Evolutionary conservation across 306 rosid genomes (phyloP), one percentile per base, ranked within the genome.

Genomic region (Cercis canadensis): DNA sequence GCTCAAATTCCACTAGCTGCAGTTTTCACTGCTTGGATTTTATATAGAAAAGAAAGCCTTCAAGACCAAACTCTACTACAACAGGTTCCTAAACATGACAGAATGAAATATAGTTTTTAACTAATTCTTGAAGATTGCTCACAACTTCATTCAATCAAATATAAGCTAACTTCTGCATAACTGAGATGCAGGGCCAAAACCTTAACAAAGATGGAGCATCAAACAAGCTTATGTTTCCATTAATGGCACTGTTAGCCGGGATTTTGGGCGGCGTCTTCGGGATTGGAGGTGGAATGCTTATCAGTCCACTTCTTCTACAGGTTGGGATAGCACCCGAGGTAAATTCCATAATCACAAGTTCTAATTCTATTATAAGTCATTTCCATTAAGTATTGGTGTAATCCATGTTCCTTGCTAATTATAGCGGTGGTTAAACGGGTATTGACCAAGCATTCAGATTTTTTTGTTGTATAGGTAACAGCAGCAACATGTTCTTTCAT

Each of bases 401-500:
- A n/a, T n/a, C n/a, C 29, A 24, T 1, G 3, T 24, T 24, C 29
- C 29, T 13, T 11, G 52, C 52, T 51, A 4, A 57, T 36, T 46
- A 66, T 14, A 47, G 60, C 24, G 34, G 21, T 18, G 41, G 10
- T 47, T 21, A 66, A 67, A 43, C 16, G 43, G 0, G 41, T 43
- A 53, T 17, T 13, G 13, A 55, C 62, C 18, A 37, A 47, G 7
- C 39, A 3, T 31, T 36, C 8, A 8, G 4, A 17, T 4, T 13
- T 31, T 40, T 33, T 55, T 57, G 51, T 32, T 57, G 67, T 53
- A 40, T 73, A 88, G 97, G 76, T 85, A 64, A 87, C 98, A 12
- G 92, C 97, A 24, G 97, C 96, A 67, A 93, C 97, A 29, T 88
- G 96, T 74, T 88, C 94, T 15, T 90, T 93, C 97, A 90, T 90